phyloP scores from a whole-genome alignment of 2,329 filamentous ascomycete genomes.

The Emmonsiellopsis sp. region DNA sequence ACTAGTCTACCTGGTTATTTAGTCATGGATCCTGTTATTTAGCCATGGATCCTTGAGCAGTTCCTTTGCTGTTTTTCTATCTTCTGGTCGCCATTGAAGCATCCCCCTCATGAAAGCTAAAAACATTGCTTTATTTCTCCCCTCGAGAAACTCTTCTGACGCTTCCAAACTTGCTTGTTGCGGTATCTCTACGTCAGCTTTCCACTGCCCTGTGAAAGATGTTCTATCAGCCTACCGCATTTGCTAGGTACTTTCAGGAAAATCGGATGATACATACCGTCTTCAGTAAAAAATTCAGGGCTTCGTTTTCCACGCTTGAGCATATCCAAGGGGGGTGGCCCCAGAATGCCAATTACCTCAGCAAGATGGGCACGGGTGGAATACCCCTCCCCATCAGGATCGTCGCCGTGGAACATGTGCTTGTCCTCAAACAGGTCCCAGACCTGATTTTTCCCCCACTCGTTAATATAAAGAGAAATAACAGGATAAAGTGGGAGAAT shows the following conservation, averaged over 20 bases:
- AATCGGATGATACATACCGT: background rate
- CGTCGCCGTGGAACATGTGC: constrained; percentile 34
- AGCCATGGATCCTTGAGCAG: constrained; percentile 6
- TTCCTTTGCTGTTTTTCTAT: constrained; percentile 6
- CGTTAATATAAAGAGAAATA: constrained; percentile 1
- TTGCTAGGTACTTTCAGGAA: background rate
- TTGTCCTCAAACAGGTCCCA: constrained; percentile 41
- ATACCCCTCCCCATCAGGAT: constrained; percentile 25
- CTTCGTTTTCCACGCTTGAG: constrained; percentile 24
- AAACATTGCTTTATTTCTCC: constrained; percentile 4
- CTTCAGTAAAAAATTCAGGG: constrained; percentile 32
- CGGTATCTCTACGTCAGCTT: constrained; percentile 13
- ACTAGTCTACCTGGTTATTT: background rate
- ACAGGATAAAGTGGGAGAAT: background rate
- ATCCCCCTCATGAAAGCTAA: constrained; percentile 11
- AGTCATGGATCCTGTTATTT: constrained; percentile 4
- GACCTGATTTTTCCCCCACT: constrained; percentile 29
- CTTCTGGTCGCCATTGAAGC: constrained; percentile 42
- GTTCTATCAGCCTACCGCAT: constrained; percentile 9
- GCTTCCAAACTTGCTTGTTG: constrained; percentile 8
- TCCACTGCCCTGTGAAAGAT: constrained; percentile 14
- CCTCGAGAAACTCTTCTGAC: constrained; percentile 12
- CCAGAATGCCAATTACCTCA: constrained; percentile 36
- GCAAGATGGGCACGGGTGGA: constrained; percentile 37
- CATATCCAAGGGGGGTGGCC: constrained; percentile 30